Evolutionary conservation across 768 basidiomycete species (phyloP), one percentile per base, ranked within the genome.

Genomic region (Leucosporidium scottii): DNA sequence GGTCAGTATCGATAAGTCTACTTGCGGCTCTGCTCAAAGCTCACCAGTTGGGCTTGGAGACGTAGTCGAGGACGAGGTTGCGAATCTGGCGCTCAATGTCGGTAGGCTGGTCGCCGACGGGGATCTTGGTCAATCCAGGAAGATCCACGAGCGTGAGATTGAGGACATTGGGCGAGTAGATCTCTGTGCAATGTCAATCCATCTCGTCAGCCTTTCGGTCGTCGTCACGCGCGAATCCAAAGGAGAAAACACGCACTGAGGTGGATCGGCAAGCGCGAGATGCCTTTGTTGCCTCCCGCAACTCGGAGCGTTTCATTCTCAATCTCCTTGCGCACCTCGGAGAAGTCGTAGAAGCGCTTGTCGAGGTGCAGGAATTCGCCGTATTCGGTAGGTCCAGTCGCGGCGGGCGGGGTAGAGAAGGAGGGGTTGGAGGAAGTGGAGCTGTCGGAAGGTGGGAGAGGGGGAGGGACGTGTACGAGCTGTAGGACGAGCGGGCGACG

Each of bases 61-160:
- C 92, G 76, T 96, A 98, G 69, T 98, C 96, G 23, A 90, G 77
- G n/a, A 99, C 91, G 31, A 99, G 82, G 74, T 85, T 89, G 66
- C 93, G 88, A 72, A 99, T 98, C 80, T 98, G 96, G 25, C 89
- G 83, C 77, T 99, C 94, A 59, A 99, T 99, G 76, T 99, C 94
- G 68, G 92, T 91, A 8, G 94, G 94, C 79, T 99, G 94, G 59
- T 71, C 66, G n/a, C 75, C 91, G 7, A 94, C 92, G 0, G 92
- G 92, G 71, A 94, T 91, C 83, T 99, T 99, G 44, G 96, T 99
- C 74, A 99, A 80, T 34, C 96, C 96, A 6, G 96, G 96, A 61
- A 99, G 79, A 81, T 99, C 96, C 36, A 99, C 96, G 73, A 99
- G 79, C 1, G 96, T 99, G 75, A 99, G 80, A 78, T 98, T 94